Conservation (phyloP, 2,329 filamentous ascomycete species). For the Apiospora pterosperma region DNA sequence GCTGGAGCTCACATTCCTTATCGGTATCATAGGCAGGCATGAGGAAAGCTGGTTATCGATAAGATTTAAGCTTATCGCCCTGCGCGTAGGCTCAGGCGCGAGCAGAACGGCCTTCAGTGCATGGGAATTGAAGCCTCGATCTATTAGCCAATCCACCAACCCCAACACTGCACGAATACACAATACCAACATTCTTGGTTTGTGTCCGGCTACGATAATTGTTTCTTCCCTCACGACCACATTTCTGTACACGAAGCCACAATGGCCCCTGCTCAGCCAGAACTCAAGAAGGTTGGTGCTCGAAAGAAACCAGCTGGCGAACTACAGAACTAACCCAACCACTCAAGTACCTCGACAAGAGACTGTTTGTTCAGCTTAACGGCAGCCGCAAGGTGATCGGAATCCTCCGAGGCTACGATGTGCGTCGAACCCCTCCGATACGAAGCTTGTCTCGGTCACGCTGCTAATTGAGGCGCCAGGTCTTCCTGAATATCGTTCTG, state of each 20-base stretch:
- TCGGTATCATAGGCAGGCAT: not conserved
- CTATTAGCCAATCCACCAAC: not conserved
- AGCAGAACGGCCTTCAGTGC: not conserved
- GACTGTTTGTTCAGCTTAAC: slow-evolving; percentile 95
- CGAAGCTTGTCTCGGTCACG: not conserved
- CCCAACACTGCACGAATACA: not conserved
- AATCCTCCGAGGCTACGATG: slow-evolving; percentile 92
- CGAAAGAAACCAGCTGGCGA: not conserved
- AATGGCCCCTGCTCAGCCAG: slow-evolving; percentile 98
- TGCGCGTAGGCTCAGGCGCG: not conserved
- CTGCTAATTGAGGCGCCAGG: slow-evolving; percentile 49
- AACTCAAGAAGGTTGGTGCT: slow-evolving; percentile 85
- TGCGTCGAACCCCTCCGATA: slow-evolving; percentile 39
- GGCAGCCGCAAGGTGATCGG: slow-evolving; percentile 97
- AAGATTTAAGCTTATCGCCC: not conserved
- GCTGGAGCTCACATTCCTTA: not conserved
- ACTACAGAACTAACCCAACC: not conserved
- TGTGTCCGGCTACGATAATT: not conserved
- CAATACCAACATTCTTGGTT: not conserved
- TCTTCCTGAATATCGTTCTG: slow-evolving; percentile 96
- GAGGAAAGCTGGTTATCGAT: not conserved
- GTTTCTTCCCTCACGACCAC: not conserved
- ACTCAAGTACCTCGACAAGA: slow-evolving; percentile 93
- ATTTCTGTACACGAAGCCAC: slow-evolving; percentile 32
- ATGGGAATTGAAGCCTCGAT: not conserved